Base-by-base conservation (phyloP, 257 asterid species). In the Scutellaria minor region DNA sequence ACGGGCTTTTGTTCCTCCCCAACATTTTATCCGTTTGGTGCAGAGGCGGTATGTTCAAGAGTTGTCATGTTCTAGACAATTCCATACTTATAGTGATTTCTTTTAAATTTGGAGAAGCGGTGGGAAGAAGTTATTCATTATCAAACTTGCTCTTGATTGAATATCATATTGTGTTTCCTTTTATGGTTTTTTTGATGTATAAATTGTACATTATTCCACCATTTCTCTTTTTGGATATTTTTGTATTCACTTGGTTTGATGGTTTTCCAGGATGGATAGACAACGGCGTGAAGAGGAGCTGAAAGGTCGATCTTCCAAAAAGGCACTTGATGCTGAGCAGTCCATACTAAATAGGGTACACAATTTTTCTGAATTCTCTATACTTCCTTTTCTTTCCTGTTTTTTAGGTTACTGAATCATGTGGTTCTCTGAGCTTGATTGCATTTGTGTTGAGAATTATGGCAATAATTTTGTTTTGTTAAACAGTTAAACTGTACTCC, bases 1-100 rank as follows among this genome's bases (percentile, higher is more conserved):
- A 81, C 88, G 97, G 40, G 99, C 95, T 45, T 94, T 88, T 86
- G 99, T 94, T 69, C 99, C 99, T 68, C 97, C 99, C 4, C 99
- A 95, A 75, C 99, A 95, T 79, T 95, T 95, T 67, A 90, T 95
- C 66, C 98, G 97, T 63, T 77, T 95, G 80, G 96, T 95, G 71
- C 99, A 92, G 83, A 85, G 98, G 81, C 85, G 97, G 98, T 95
- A 84, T 31, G 37, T 31, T 31, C 37, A 31, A 31, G 37, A 31
- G 37, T 3, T 31, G 37, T 31, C 37, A 31, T 31, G 37, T 31
- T 31, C 3, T 31, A 31, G 37, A 31, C 37, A 31, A 31, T 31
- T 31, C 5, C 37, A 31, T 31, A 31, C 37, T 31, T 31, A 31
- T 2, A 31, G 37, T 31, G 37, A 31, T 31, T 31, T 31, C 4